These are phyloP conservation scores for Zopfia rhizophila DNA, from an alignment of 2,329 filamentous ascomycete species.

Conservation along the genomic window DNA sequence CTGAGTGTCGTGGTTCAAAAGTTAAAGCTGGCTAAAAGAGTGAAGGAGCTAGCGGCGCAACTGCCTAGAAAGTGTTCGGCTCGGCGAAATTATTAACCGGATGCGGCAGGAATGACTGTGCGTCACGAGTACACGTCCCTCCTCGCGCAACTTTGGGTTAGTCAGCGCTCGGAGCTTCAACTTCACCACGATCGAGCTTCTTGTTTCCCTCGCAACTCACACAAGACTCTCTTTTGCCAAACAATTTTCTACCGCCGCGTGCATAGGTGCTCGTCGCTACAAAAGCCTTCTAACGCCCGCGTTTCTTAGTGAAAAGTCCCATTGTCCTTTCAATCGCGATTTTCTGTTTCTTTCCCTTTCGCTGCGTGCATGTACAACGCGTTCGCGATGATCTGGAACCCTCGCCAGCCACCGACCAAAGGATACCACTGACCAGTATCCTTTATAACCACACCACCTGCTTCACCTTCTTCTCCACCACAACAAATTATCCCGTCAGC, in stretches of 20 bases:
- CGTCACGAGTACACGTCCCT: conserved; percentile 4
- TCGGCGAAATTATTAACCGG: not conserved
- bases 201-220: conserved; percentile 17
- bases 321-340: conserved; percentile 23
- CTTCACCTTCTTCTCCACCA: conserved; percentile 21
- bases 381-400: conserved; percentile 43
- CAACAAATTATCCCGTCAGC: conserved; percentile 26
- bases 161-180: conserved; percentile 32
- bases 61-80: not conserved
- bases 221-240: conserved; percentile 26
- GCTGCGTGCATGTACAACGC: conserved; percentile 38
- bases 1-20: not conserved
- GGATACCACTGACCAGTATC: conserved; percentile 34
- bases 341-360: conserved; percentile 7
- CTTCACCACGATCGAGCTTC: too few relatives aligned
- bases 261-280: conserved; percentile 20
- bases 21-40: too few relatives aligned
- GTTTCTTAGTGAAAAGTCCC: too few relatives aligned
- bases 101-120: not conserved
- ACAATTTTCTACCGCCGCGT: conserved; percentile 27
- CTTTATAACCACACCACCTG: conserved; percentile 30
- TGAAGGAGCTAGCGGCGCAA: not conserved
- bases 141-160: not conserved
- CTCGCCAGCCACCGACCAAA: conserved; percentile 46
- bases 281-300: too few relatives aligned